Conservation (phyloP, 2,329 filamentous ascomycete species). For the Fusarium sp. region DNA sequence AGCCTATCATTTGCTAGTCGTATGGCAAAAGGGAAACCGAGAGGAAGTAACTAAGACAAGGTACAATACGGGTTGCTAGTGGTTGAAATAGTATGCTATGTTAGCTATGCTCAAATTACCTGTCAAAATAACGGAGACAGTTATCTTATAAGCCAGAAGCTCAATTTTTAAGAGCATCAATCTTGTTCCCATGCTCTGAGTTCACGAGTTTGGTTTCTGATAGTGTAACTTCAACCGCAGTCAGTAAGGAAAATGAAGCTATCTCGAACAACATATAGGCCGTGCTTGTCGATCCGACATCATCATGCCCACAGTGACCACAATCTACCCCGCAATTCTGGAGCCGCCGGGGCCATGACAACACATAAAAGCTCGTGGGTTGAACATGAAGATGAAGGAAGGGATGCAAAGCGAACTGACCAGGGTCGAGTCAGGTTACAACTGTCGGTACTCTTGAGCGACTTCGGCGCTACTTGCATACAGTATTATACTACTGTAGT, state of each 20-base stretch:
- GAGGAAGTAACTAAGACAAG: background rate
- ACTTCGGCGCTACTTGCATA: slow-evolving; percentile 4
- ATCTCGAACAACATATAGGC: slow-evolving; percentile 24
- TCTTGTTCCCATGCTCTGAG: no score
- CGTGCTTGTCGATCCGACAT: slow-evolving; percentile 20
- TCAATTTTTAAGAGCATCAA: background rate
- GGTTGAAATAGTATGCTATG: background rate
- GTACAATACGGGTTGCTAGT: background rate
- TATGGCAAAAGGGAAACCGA: slow-evolving; percentile 21
- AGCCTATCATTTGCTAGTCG: slow-evolving; percentile 38
- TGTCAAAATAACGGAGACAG: background rate
- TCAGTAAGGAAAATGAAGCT: slow-evolving; percentile 23
- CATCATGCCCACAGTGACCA: slow-evolving; percentile 25
- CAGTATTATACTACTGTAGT: background rate
- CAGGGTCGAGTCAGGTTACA: slow-evolving; percentile 11
- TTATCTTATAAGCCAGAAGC: background rate
- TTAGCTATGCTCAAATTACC: slow-evolving; percentile 8
- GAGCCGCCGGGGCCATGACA: slow-evolving; percentile 30
- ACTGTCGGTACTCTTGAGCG: background rate
- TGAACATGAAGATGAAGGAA: slow-evolving; percentile 19
- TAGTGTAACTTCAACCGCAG: background rate
- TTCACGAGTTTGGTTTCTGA: background rate
- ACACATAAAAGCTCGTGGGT: slow-evolving; percentile 13
- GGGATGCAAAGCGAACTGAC: background rate
- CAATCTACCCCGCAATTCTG: slow-evolving; percentile 41